Evolutionary conservation across 108 stramenopile genomes (phyloP).

Genomic region (Cylindrotheca fusiformis): DNA sequence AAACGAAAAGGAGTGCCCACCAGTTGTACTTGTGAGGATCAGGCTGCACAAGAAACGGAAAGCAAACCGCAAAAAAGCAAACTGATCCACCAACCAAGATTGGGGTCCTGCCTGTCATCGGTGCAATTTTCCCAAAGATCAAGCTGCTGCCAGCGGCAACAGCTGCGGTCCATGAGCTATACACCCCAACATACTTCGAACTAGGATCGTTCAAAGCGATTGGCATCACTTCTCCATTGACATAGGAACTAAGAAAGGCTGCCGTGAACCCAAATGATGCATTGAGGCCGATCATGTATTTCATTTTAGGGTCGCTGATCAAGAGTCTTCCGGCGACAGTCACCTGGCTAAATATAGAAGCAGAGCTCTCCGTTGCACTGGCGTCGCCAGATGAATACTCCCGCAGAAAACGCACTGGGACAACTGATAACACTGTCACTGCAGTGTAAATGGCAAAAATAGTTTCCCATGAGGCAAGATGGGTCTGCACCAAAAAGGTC

Average conservation of each 20-base stretch:
- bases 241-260: slow-evolving; percentile 66
- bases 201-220: slow-evolving; percentile 51
- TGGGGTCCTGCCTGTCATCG: slow-evolving; percentile 41
- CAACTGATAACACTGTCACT: slow-evolving; percentile 39
- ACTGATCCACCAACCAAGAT: slow-evolving; percentile 59
- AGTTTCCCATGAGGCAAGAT: slow-evolving; percentile 42
- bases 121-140: slow-evolving; percentile 41
- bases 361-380: not conserved
- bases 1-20: slow-evolving; percentile 43
- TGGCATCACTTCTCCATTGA: slow-evolving; percentile 75
- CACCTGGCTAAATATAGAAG: slow-evolving; percentile 32
- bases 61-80: slow-evolving; percentile 49
- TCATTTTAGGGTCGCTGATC: slow-evolving; percentile 67
- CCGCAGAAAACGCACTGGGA: slow-evolving; percentile 40
- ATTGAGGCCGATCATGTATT: slow-evolving; percentile 74
- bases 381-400: slow-evolving; percentile 22
- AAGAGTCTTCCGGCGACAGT: slow-evolving; percentile 64
- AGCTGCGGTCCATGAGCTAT: slow-evolving; percentile 44
- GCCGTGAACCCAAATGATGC: slow-evolving; percentile 70
- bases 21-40: slow-evolving; percentile 40
- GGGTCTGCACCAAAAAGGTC: slow-evolving; percentile 37
- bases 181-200: slow-evolving; percentile 59
- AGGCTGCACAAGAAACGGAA: slow-evolving; percentile 61
- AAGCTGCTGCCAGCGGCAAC: slow-evolving; percentile 62
- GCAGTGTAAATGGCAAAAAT: slow-evolving; percentile 63